These are phyloP conservation scores for Inga leiocalycina DNA, from an alignment of 306 rosid genomes.

Conservation along the genomic window DNA sequence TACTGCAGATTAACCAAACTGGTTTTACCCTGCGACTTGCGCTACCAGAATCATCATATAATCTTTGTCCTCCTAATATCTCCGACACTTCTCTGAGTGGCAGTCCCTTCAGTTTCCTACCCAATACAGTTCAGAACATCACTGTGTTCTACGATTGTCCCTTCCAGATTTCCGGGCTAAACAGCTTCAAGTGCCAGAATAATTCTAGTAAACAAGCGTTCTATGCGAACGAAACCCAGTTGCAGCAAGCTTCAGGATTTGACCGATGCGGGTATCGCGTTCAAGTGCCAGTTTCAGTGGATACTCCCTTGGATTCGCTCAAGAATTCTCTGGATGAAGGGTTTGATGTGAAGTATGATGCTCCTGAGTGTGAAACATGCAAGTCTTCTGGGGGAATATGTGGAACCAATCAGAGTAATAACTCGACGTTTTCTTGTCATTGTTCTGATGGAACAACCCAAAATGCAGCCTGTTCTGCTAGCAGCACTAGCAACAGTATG, in stretches of 20 bases:
- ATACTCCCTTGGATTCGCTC: constrained; percentile 30
- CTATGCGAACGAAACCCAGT: constrained; percentile 36
- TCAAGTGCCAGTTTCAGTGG: constrained; percentile 35
- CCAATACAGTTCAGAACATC: constrained; percentile 26
- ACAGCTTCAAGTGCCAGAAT: constrained; percentile 32
- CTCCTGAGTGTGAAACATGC: background rate
- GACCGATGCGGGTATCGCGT: constrained; percentile 27
- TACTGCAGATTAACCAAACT: background rate
- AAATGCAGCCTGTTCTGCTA: constrained; percentile 21
- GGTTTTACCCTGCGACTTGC: background rate
- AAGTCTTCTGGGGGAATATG: constrained; percentile 22
- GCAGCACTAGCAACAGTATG: background rate
- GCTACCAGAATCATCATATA: background rate
- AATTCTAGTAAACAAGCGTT: constrained; percentile 28
- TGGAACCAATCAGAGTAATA: constrained; percentile 35
- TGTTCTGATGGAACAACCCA: constrained; percentile 30
- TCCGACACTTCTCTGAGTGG: background rate
- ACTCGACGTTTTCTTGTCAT: constrained; percentile 36
- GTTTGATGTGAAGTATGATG: constrained; percentile 41
- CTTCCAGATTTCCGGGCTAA: constrained; percentile 10
- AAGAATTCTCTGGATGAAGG: constrained; percentile 32
- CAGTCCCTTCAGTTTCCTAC: background rate
- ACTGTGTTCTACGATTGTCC: constrained; percentile 41
- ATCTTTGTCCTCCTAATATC: background rate
- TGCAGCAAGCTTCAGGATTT: constrained; percentile 8